Conservation (phyloP, 192 early-diverging fungal species). For the Linnemannia exigua region DNA sequence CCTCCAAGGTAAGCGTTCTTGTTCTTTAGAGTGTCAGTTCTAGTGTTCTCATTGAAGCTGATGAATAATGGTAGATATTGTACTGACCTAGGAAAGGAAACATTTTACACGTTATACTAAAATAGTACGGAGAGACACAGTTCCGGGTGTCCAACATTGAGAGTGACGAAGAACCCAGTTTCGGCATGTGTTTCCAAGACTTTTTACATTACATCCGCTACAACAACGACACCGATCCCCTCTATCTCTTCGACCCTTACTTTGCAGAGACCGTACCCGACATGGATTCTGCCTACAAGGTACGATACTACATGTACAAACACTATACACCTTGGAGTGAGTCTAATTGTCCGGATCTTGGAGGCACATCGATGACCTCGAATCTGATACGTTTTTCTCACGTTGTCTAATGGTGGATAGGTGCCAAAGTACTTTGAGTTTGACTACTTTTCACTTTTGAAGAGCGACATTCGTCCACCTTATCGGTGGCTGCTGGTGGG, state of each 20-base stretch:
- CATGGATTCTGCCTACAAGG: slow-evolving; percentile 57
- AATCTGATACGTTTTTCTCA: not conserved
- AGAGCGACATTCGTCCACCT: slow-evolving; percentile 39
- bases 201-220: slow-evolving; percentile 54
- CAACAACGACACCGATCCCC: slow-evolving; percentile 58
- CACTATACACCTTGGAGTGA: too few species aligned
- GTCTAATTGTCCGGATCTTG: too few species aligned
- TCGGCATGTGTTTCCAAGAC: slow-evolving; percentile 38
- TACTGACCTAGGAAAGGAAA: not conserved
- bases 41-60: not conserved
- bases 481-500: slow-evolving; percentile 65
- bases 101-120: not conserved
- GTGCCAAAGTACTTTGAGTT: slow-evolving; percentile 58
- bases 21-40: not conserved
- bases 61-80: not conserved
- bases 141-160: slow-evolving; percentile 58
- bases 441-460: slow-evolving; percentile 57
- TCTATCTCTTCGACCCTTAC: slow-evolving; percentile 62
- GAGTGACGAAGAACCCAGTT: slow-evolving; percentile 31
- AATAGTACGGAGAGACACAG: slow-evolving; percentile 46
- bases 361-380: too few species aligned
- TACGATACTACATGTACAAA: not conserved
- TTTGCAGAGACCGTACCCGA: slow-evolving; percentile 55
- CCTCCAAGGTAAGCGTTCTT: slow-evolving; percentile 24
- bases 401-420: slow-evolving; percentile 9